Evolutionary conservation across 2,329 filamentous ascomycete species (phyloP).

Genomic region (Tolypocladium inflatum): DNA sequence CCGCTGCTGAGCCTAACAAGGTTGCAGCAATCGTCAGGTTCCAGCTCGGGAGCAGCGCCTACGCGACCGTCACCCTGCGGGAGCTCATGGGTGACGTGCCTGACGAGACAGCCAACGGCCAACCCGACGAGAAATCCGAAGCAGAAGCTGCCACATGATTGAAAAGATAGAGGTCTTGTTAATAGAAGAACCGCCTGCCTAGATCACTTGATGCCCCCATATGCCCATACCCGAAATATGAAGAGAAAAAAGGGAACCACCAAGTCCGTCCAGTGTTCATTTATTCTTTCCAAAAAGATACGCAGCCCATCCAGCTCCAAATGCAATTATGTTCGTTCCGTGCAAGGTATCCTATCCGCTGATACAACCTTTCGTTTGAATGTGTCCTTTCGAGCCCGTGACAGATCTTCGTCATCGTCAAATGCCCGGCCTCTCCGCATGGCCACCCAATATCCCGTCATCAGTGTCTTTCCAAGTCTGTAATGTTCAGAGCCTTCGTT

Average conservation of each 20-base stretch:
- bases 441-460: not conserved
- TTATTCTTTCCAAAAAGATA: not conserved
- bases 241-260: not conserved
- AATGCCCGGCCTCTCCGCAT: not conserved
- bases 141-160: not conserved
- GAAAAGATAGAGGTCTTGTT: not conserved
- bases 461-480: not conserved
- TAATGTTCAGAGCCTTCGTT: not conserved
- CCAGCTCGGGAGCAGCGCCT: slow-evolving; percentile 69
- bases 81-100: slow-evolving; percentile 56
- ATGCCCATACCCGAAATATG: not conserved
- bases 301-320: not conserved
- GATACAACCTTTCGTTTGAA: not conserved
- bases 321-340: not conserved
- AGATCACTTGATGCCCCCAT: not conserved
- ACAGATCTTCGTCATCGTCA: not conserved
- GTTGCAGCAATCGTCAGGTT: slow-evolving; percentile 66
- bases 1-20: slow-evolving; percentile 15
- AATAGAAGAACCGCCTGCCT: not conserved
- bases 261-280: not conserved
- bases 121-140: not conserved
- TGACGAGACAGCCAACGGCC: slow-evolving; percentile 9
- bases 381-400: not conserved
- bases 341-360: not conserved
- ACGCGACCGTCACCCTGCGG: slow-evolving; percentile 74